These are phyloP conservation scores for Cnidoscolus chayamansa DNA, from an alignment of 441 rosid species.

Conservation along the genomic window DNA sequence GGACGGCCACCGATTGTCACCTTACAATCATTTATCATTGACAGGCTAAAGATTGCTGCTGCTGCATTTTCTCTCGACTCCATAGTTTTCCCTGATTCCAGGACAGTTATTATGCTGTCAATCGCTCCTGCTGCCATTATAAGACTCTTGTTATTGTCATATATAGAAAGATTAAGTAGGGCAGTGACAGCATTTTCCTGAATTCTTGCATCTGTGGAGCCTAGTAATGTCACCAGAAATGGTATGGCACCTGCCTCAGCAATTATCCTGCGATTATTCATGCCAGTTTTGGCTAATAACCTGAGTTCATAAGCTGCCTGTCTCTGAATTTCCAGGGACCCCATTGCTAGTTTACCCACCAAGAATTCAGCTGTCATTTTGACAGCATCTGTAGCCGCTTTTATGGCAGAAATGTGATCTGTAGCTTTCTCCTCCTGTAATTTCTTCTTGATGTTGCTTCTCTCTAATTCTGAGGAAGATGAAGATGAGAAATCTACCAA, in stretches of 20 bases:
- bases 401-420: conserved; percentile 49
- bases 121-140: conserved; percentile 72
- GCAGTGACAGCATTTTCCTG: conserved; percentile 73
- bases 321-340: conserved; percentile 54
- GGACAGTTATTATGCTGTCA: conserved; percentile 46
- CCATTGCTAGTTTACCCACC: conserved; percentile 72
- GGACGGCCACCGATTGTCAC: conserved; percentile 47
- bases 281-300: conserved; percentile 61
- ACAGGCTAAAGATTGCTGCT: conserved; percentile 62
- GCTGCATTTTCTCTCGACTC: conserved; percentile 77
- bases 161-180: conserved; percentile 61
- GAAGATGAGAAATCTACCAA: conserved; percentile 32
- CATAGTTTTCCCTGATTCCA: conserved; percentile 60
- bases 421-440: conserved; percentile 31
- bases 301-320: conserved; percentile 70
- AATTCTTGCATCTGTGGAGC: conserved; percentile 48
- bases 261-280: conserved; percentile 60
- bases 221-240: conserved; percentile 49
- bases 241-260: conserved; percentile 71
- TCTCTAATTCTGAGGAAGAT: conserved; percentile 32
- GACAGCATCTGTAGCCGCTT: conserved; percentile 48
- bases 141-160: conserved; percentile 56
- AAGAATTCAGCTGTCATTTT: conserved; percentile 70
- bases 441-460: conserved; percentile 32
- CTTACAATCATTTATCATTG: conserved; percentile 54